Conservation (phyloP, 768 basidiomycete genomes). For the Suillus discolor region DNA sequence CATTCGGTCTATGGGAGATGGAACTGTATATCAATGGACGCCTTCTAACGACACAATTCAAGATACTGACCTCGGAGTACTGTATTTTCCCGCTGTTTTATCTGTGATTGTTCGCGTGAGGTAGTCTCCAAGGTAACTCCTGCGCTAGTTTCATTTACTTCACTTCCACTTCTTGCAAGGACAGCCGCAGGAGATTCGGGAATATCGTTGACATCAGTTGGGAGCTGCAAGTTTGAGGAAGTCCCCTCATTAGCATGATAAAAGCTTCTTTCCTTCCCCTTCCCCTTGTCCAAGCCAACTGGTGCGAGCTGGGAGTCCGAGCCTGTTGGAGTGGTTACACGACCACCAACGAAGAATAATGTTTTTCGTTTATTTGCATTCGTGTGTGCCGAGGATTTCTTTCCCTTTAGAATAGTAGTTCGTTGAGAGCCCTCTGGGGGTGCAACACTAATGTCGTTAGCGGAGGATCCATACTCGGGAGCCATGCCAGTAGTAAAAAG, state of each 20-base stretch:
- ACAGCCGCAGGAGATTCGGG: slow-evolving; percentile 67
- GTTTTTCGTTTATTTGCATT: background rate
- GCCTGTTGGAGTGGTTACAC: background rate
- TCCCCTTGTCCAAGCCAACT: slow-evolving; percentile 20
- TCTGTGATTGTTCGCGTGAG: slow-evolving; percentile 19
- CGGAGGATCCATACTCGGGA: slow-evolving; percentile 14
- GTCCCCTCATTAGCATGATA: slow-evolving; percentile 18
- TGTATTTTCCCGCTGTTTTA: slow-evolving; percentile 48
- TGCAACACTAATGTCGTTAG: slow-evolving; percentile 7
- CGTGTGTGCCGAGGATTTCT: background rate
- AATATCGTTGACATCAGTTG: slow-evolving; percentile 21
- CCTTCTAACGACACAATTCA: background rate
- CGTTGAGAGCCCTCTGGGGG: slow-evolving; percentile 16
- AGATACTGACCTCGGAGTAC: slow-evolving; percentile 69
- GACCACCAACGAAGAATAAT: background rate
- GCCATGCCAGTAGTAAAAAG: slow-evolving; percentile 20
- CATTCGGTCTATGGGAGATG: slow-evolving; percentile 73
- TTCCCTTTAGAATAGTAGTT: slow-evolving; percentile 27
- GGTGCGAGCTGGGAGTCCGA: background rate
- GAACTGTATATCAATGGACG: slow-evolving; percentile 18
- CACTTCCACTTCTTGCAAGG: slow-evolving; percentile 58
- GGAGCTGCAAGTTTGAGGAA: background rate
- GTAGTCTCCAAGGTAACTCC: slow-evolving; percentile 46
- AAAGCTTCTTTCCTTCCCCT: slow-evolving; percentile 25
- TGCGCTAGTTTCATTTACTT: slow-evolving; percentile 64